These are phyloP conservation scores for Penicillium sp. DNA, from an alignment of 2,329 filamentous ascomycete species.

Conservation along the genomic window DNA sequence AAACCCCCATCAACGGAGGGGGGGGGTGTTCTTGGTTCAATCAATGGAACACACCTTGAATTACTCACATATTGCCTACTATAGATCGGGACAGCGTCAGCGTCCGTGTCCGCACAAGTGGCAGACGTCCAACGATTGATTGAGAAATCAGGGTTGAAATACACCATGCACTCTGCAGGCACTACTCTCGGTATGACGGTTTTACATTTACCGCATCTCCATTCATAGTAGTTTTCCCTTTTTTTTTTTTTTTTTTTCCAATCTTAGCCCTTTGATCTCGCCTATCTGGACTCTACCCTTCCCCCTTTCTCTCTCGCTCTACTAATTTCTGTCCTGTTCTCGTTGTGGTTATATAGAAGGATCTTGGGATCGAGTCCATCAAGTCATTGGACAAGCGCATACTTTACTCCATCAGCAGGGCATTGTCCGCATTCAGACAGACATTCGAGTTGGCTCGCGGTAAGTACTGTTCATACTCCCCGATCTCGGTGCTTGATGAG, in stretches of 20 bases:
- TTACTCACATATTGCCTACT: not conserved
- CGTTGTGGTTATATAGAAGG: constrained; percentile 57
- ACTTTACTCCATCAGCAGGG: constrained; percentile 68
- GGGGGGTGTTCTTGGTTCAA: no score
- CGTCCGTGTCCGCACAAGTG: constrained; percentile 75
- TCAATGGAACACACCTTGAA: not conserved
- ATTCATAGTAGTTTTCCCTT: no score
- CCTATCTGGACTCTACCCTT: no score
- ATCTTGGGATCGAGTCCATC: constrained; percentile 82
- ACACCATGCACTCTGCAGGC: constrained; percentile 87
- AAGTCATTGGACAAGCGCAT: constrained; percentile 79
- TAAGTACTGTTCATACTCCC: constrained; percentile 34
- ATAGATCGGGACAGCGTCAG: constrained; percentile 70
- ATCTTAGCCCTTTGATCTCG: no score
- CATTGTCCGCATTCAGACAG: constrained; percentile 77
- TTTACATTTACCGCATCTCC: no score
- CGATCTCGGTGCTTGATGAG: not conserved
- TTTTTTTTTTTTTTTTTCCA: no score
- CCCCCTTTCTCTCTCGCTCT: no score
- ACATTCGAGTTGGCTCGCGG: constrained; percentile 79
- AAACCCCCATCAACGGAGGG: no score
- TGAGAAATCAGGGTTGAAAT: constrained; percentile 70
- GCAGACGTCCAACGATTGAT: constrained; percentile 83
- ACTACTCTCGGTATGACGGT: constrained; percentile 73
- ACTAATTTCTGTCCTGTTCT: not conserved